Evolutionary conservation across 2,329 filamentous ascomycete species (phyloP), one percentile per base, ranked within the genome.

Genomic region (Colletotrichum cereale): DNA sequence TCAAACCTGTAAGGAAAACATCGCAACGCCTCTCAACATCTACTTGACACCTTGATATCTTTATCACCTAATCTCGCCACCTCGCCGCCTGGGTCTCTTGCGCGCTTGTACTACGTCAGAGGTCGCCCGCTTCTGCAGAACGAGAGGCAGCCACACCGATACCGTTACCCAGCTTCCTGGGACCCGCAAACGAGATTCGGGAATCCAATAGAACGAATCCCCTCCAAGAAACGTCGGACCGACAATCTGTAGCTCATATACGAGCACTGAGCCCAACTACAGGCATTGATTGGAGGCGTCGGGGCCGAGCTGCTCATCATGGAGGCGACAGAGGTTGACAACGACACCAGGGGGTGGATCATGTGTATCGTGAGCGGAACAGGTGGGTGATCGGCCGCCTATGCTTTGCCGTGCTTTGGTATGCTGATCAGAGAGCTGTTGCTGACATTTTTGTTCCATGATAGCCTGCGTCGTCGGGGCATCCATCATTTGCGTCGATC

Each of bases 261-360:
- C 67, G 48, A 70, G 63, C 44, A 55, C 40, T 36, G n/a, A 61
- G 60, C 36, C 63, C 56, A 29, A 31, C 55, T 26, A 47, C 62
- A 72, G 67, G 53, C 61, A 74, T 58, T 47, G 40, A 68, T 63
- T 63, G 67, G 71, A 67, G 62, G 60, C 52, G 63, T 29, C 48
- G 60, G 21, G 55, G 60, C 68, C 40, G 55, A 38, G 60, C 52
- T 57, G 66, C 75, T 73, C 75, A 78, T 77, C 79, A 87, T 86
- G 83, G 80, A 80, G 65, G 75, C 74, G 67, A 76, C 75, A 62
- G 81, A 77, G 44, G 78, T 92, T 74, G 87, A 90, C 79, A 96
- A 96, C 84, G 96, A 98, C 84, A 92, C 92, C 74, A 90, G 95
- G 74, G 96, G 96, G 77, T 98, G 96, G 96, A 92, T 98, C 76